Evolutionary conservation across 2,329 filamentous ascomycete species (phyloP).

Genomic region (Botrytis elliptica): DNA sequence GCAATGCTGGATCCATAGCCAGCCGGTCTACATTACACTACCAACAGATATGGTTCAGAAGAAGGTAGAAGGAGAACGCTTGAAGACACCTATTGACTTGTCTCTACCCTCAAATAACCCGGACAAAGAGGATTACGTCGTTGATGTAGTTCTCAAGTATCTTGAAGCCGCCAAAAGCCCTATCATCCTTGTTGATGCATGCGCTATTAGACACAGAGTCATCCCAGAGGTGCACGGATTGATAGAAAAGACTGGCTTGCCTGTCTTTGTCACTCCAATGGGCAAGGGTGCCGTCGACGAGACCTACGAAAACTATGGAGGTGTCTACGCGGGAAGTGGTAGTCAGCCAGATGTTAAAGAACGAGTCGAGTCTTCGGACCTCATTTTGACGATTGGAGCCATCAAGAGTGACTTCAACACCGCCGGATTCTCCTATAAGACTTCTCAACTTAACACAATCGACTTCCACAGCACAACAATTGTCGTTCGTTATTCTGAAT

Average conservation of each 20-base stretch:
- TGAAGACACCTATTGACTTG: conserved; percentile 70
- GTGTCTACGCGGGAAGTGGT: conserved; percentile 80
- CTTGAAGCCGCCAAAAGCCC: conserved; percentile 72
- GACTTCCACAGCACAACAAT: conserved; percentile 76
- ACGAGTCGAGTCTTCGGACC: conserved; percentile 65
- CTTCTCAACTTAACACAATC: conserved; percentile 74
- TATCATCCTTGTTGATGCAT: conserved; percentile 79
- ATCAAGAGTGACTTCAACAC: conserved; percentile 79
- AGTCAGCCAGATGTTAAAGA: conserved; percentile 64
- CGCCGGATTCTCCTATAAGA: conserved; percentile 76
- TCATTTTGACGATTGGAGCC: conserved; percentile 68
- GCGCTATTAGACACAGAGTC: conserved; percentile 73
- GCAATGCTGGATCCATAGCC: conserved; percentile 70
- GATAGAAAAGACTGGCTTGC: conserved; percentile 69
- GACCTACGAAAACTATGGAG: conserved; percentile 70
- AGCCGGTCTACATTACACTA: conserved; percentile 80
- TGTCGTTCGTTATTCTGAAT: conserved; percentile 74
- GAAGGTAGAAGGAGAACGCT: conserved; percentile 70
- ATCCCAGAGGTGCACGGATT: conserved; percentile 71
- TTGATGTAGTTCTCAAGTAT: conserved; percentile 72
- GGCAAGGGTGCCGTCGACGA: conserved; percentile 84
- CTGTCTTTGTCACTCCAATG: conserved; percentile 87
- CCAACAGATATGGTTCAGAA: conserved; percentile 77
- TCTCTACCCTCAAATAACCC: conserved; percentile 61
- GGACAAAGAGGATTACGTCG: conserved; percentile 78